Evolutionary conservation across 176 grass and related monocot species (phyloP), one percentile per base, ranked within the genome.

Genomic region (Eleusine indica): DNA sequence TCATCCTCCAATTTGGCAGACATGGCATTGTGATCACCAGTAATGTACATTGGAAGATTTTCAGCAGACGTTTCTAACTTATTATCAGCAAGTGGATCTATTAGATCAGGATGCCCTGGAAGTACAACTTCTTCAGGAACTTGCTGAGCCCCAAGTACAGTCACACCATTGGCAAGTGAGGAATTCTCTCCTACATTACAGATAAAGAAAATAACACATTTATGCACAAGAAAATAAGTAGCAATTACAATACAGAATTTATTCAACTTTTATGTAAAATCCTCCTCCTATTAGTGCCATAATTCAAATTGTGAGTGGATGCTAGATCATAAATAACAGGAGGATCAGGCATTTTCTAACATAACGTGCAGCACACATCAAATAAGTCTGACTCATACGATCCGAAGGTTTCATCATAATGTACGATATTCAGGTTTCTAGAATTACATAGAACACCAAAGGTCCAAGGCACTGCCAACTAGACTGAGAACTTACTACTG

Each of bases 1-100:
- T 92, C 80, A 74, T 90, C 80, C 77, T 96, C 89, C 46, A 94
- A 85, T 81, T 92, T 95, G 53, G 57, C 47, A 73, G 93, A 95
- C 79, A 81, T 43, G n/a, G 47, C 73, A 9, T 74, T 77, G 43
- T 85, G 79, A 32, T 84, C 89, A 77, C 76, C 83, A 61, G 82
- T 83, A 74, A 92, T 94, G 85, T 71, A 90, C 22, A 75, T 35
- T 61, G 78, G 64, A 80, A 64, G 46, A 51, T 86, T 81, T 75
- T 80, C 68, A 5, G 41, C 60, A 70, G 29, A 40, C 11, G 58
- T 54, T 38, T 29, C 58, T 12, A 81, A 62, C 58, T 88, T 83
- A 73, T 77, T 66, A 76, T 85, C 82, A 44, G 37, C 61, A 62
- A 85, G 21, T 28, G 73, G 62, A 65, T 90, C 75, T 52, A 75